Evolutionary conservation across 768 basidiomycete species (phyloP).

Genomic region (Piloderma croceum): DNA sequence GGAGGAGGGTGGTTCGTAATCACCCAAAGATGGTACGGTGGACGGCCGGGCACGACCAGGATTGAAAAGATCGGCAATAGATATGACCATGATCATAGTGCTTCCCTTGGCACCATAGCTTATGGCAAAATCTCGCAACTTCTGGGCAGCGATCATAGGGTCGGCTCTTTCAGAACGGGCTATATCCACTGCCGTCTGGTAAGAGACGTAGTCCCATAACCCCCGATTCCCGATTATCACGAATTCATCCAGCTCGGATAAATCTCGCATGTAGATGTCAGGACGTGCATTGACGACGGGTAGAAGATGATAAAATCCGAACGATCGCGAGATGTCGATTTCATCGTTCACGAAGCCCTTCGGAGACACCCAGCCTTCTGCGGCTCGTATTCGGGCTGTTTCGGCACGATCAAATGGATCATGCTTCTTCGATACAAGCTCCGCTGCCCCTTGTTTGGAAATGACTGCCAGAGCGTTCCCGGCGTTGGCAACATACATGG

Average conservation of each 20-base stretch:
- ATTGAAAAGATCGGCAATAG: slow-evolving; percentile 71
- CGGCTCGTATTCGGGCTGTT: slow-evolving; percentile 78
- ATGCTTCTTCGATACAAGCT: slow-evolving; percentile 73
- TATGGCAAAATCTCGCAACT: slow-evolving; percentile 92
- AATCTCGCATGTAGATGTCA: slow-evolving; percentile 59
- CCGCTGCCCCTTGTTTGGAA: slow-evolving; percentile 68
- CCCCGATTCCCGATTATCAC: slow-evolving; percentile 92
- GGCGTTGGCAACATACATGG: slow-evolving; percentile 83
- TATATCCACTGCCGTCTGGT: slow-evolving; percentile 95
- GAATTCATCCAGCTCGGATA: slow-evolving; percentile 88
- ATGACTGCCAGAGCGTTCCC: slow-evolving; percentile 87
- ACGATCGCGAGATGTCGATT: slow-evolving; percentile 85
- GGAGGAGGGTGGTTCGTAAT: slow-evolving; percentile 29
- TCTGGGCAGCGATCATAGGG: slow-evolving; percentile 91
- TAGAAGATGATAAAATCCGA: slow-evolving; percentile 86
- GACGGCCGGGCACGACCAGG: slow-evolving; percentile 26
- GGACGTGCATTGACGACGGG: slow-evolving; percentile 90
- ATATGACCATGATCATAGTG: slow-evolving; percentile 97
- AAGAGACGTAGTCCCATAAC: slow-evolving; percentile 90
- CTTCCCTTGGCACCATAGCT: slow-evolving; percentile 92
- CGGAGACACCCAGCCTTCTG: slow-evolving; percentile 93
- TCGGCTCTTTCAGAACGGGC: slow-evolving; percentile 65
- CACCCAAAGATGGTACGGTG: slow-evolving; percentile 41
- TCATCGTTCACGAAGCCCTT: slow-evolving; percentile 89
- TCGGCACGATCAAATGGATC: slow-evolving; percentile 87